A percentile compares a stretch with the other conserved stretches of the same genome.
phyloP scores from a whole-genome alignment of 306 rosid species.

The Erythrophleum fordii region DNA sequence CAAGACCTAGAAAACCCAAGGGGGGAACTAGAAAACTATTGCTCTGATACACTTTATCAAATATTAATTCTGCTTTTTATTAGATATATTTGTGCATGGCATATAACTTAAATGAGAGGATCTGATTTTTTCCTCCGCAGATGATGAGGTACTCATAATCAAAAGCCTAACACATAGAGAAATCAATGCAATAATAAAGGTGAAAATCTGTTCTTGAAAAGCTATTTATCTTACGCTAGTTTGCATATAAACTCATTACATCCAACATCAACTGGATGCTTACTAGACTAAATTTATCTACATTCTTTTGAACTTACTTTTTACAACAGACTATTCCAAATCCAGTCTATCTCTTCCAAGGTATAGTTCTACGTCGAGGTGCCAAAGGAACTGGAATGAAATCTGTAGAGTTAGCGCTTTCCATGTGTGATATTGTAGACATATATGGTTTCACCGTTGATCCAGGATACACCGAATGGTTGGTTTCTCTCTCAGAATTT shows the following conservation, averaged over 20 bases:
- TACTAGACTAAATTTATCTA: not conserved
- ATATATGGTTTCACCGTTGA: slow-evolving; percentile 98
- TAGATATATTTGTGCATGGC: slow-evolving; percentile 19
- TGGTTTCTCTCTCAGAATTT: slow-evolving; percentile 37
- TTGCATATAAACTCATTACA: slow-evolving; percentile 29
- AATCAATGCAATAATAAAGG: slow-evolving; percentile 88
- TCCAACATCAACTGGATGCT: slow-evolving; percentile 24
- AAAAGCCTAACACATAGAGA: slow-evolving; percentile 89
- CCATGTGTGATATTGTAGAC: slow-evolving; percentile 95
- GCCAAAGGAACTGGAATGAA: slow-evolving; percentile 99
- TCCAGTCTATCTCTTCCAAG: slow-evolving; percentile 99
- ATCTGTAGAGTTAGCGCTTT: slow-evolving; percentile 92
- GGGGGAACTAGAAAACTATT: slow-evolving; percentile 15
- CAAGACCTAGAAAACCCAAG: not conserved
- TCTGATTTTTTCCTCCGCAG: slow-evolving; percentile 54
- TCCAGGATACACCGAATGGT: slow-evolving; percentile 99
- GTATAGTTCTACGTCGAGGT: slow-evolving; percentile 97
- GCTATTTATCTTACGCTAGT: slow-evolving; percentile 22
- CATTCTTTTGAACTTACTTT: slow-evolving; percentile 38
- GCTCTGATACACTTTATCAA: not conserved
- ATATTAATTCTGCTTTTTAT: slow-evolving; percentile 30
- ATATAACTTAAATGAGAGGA: slow-evolving; percentile 10
- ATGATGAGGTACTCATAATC: slow-evolving; percentile 82
- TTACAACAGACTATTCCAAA: slow-evolving; percentile 81
- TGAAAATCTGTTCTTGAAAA: slow-evolving; percentile 44